Evolutionary conservation across 106 monocot genomes (phyloP).

Genomic region (Acorus gramineus): DNA sequence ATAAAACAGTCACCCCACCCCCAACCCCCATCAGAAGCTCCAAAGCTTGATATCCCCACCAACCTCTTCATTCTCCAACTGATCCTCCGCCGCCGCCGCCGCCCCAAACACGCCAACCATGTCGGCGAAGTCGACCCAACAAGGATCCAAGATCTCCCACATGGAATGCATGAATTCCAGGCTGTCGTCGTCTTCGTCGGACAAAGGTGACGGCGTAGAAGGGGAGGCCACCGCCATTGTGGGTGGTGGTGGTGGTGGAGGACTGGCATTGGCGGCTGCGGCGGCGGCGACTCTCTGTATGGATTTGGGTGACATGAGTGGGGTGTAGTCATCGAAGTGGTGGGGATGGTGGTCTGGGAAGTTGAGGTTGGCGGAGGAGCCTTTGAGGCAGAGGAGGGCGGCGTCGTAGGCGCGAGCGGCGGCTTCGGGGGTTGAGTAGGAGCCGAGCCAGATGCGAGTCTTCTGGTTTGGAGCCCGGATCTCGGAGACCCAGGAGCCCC

Average conservation of each 20-base stretch:
- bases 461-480: constrained; percentile 53
- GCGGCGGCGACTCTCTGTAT: constrained; percentile 50
- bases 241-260: neutral
- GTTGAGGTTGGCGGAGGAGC: constrained; percentile 42
- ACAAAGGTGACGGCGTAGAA: constrained; percentile 3
- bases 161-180: neutral
- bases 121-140: constrained; percentile 15
- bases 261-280: constrained; percentile 8
- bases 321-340: neutral
- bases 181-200: constrained; percentile 1
- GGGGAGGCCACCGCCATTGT: neutral
- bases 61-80: constrained; percentile 8
- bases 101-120: neutral
- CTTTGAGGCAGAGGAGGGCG: constrained; percentile 39
- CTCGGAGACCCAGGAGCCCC: constrained; percentile 71
- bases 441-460: constrained; percentile 56
- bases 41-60: constrained; percentile 17
- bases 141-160: neutral
- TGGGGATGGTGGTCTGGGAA: constrained; percentile 13
- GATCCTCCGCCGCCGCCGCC: neutral
- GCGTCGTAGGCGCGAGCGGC: constrained; percentile 51
- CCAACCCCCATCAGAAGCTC: constrained; percentile 20
- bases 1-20: no score
- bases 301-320: constrained; percentile 40
- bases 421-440: constrained; percentile 49